Evolutionary conservation across 305 asterid genomes (phyloP).

Genomic region (Lippia alba): DNA sequence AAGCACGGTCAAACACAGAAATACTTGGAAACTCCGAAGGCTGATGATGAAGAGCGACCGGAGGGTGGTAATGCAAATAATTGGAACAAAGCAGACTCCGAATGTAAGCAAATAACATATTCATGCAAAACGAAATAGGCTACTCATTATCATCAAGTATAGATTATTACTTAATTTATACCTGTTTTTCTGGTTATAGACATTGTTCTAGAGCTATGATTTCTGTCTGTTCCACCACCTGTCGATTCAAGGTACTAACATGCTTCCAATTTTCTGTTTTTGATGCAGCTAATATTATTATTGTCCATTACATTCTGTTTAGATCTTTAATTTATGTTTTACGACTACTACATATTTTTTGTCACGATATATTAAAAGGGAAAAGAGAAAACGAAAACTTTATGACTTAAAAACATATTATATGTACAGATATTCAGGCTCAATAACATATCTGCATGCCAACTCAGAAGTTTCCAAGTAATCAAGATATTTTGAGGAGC

Average conservation of each 20-base stretch:
- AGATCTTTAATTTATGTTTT: not conserved
- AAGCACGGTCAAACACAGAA: conserved; percentile 53
- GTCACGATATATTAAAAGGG: too few species aligned
- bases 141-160: not conserved
- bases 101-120: conserved; percentile 49
- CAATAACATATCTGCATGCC: conserved; percentile 2
- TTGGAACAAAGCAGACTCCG: conserved; percentile 73
- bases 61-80: conserved; percentile 38
- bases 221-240: conserved; percentile 29
- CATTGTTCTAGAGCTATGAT: conserved; percentile 67
- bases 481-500: not conserved
- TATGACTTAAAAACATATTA: not conserved
- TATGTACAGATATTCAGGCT: conserved; percentile 20
- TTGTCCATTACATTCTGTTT: not conserved
- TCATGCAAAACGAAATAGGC: not conserved
- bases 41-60: conserved; percentile 38
- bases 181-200: conserved; percentile 42
- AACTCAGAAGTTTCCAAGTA: conserved; percentile 9
- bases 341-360: not conserved
- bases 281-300: not conserved
- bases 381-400: not conserved
- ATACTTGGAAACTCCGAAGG: conserved; percentile 42
- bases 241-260: conserved; percentile 26
- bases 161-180: not conserved
- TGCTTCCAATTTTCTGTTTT: conserved; percentile 5